A percentile compares a stretch with the other conserved stretches of the same genome.
Conservation (phyloP, 495 filamentous ascomycete genomes). For the Hypoxylon fragiforme region DNA sequence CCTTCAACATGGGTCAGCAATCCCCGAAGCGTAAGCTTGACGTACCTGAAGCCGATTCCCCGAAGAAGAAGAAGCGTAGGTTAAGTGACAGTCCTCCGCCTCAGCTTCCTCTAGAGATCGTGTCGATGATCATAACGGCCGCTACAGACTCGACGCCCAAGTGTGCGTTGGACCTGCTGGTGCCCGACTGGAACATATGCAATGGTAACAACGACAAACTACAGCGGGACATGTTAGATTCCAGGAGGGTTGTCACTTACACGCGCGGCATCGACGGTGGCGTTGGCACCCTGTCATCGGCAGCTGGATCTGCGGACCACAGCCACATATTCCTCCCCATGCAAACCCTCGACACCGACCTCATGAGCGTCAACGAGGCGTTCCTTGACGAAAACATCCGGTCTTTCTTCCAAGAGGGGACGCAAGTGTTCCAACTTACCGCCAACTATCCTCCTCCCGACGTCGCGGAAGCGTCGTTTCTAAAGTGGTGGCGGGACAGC, state of each 20-base stretch:
- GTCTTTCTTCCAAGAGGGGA: slow-evolving; percentile 14
- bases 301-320: too few species aligned
- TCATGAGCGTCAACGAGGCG: slow-evolving; percentile 3
- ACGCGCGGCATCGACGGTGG: too few species aligned
- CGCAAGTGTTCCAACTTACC: slow-evolving; percentile 29
- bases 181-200: too few species aligned
- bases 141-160: too few species aligned
- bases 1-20: not conserved
- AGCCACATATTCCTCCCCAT: slow-evolving; percentile 23
- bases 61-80: slow-evolving; percentile 1
- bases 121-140: slow-evolving; percentile 16
- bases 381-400: slow-evolving; percentile 14
- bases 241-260: too few species aligned
- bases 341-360: slow-evolving; percentile 1
- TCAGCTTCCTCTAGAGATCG: slow-evolving; percentile 17
- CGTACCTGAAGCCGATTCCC: not conserved
- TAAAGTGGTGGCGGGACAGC: not conserved
- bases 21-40: not conserved
- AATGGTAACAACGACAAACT: too few species aligned
- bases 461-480: not conserved
- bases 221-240: too few species aligned
- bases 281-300: too few species aligned
- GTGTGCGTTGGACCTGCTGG: too few species aligned
- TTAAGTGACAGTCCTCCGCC: too few species aligned
- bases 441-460: not conserved